Evolutionary conservation across 495 filamentous ascomycete species (phyloP).

Genomic region (Daldinia loculata): DNA sequence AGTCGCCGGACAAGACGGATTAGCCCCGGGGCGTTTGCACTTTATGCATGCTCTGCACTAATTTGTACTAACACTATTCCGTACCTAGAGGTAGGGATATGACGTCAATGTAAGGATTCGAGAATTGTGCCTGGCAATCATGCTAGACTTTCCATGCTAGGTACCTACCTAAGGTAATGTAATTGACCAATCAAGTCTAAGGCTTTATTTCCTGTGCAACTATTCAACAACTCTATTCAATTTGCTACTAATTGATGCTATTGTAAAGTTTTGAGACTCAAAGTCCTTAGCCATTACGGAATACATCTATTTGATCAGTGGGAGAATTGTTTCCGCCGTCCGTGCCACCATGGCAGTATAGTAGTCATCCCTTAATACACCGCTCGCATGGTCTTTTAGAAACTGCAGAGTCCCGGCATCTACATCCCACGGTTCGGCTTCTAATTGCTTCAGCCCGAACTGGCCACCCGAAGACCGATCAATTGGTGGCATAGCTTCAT

Average conservation of each 20-base stretch:
- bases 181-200: too few relatives aligned
- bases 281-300: too few relatives aligned
- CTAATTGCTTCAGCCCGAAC: constrained; percentile 31
- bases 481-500: constrained; percentile 44
- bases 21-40: neutral
- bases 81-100: too few relatives aligned
- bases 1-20: neutral
- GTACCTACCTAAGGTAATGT: too few relatives aligned
- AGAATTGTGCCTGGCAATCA: too few relatives aligned
- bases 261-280: too few relatives aligned
- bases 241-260: too few relatives aligned
- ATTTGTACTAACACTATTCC: neutral
- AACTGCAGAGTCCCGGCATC: constrained; percentile 38
- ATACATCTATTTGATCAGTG: constrained; percentile 30
- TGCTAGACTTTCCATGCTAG: too few relatives aligned
- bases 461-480: constrained; percentile 35
- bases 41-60: neutral
- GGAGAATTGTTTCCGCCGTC: constrained; percentile 36
- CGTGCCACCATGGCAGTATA: constrained; percentile 38
- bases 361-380: constrained; percentile 42
- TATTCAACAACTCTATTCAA: too few relatives aligned
- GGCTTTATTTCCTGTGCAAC: too few relatives aligned
- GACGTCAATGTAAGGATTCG: too few relatives aligned
- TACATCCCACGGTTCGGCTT: constrained; percentile 34
- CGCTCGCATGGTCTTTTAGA: constrained; percentile 43